Conservation (phyloP, 805 yeast genomes). For the Lipomyces kockii region DNA sequence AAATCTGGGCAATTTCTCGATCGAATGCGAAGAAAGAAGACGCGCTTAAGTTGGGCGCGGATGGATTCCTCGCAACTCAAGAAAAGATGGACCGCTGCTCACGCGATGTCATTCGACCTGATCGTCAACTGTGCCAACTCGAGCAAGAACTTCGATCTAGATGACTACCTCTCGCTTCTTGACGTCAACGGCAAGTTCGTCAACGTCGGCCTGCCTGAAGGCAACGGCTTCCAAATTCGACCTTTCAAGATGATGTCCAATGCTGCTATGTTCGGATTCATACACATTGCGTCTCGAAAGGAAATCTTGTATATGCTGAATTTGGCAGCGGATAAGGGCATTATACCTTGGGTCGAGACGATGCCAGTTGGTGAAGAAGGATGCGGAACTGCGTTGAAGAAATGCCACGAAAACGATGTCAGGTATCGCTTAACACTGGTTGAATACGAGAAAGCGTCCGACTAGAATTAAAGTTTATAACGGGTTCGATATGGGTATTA, state of each 20-base stretch:
- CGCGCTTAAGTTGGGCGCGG: conserved; percentile 60
- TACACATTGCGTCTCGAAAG: conserved; percentile 62
- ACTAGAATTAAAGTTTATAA: too few relatives aligned
- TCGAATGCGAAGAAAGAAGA: conserved; percentile 55
- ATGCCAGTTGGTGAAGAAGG: conserved; percentile 47
- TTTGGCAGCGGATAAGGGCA: conserved; percentile 59
- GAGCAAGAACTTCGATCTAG: conserved; percentile 55
- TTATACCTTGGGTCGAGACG: conserved; percentile 42
- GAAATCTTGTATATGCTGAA: conserved; percentile 71
- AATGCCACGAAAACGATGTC: conserved; percentile 47
- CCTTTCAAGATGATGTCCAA: conserved; percentile 30
- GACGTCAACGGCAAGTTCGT: conserved; percentile 62
- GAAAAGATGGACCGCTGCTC: conserved; percentile 47
- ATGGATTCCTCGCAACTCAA: conserved; percentile 56
- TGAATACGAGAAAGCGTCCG: conserved; percentile 51
- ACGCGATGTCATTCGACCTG: conserved; percentile 51
- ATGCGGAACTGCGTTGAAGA: conserved; percentile 45
- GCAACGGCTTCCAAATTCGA: conserved; percentile 31
- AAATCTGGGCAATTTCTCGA: conserved; percentile 61
- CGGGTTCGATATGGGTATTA: too few relatives aligned
- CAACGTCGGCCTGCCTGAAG: conserved; percentile 66
- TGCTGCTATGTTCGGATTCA: conserved; percentile 60
- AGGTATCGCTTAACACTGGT: conserved; percentile 52
- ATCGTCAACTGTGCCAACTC: conserved; percentile 60
- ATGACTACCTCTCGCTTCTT: conserved; percentile 54